These are phyloP conservation scores for Zygosaccharomyces siamensis DNA, from an alignment of 805 yeast species.

Conservation along the genomic window DNA sequence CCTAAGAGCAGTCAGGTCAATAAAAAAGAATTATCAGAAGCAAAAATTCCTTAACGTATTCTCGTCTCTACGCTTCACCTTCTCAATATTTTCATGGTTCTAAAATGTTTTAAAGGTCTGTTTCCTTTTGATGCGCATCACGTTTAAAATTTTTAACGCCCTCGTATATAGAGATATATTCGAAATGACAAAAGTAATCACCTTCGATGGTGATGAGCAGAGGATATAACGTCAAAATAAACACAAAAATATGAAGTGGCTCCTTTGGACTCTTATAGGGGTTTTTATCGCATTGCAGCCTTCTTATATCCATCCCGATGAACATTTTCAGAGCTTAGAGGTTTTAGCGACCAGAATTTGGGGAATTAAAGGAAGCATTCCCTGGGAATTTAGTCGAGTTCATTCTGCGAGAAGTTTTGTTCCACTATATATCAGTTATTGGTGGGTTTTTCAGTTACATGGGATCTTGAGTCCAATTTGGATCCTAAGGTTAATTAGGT, in stretches of 20 bases:
- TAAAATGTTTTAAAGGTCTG: neutral
- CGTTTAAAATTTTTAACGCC: slow-evolving; percentile 1
- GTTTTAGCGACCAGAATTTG: slow-evolving; percentile 39
- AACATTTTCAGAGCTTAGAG: slow-evolving; percentile 89
- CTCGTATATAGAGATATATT: neutral
- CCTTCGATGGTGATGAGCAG: neutral
- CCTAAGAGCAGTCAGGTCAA: slow-evolving; percentile 6
- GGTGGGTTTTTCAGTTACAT: slow-evolving; percentile 28
- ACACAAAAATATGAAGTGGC: neutral
- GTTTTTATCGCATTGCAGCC: slow-evolving; percentile 57
- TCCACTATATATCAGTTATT: slow-evolving; percentile 63
- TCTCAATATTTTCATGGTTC: neutral
- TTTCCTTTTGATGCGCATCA: slow-evolving; percentile 4
- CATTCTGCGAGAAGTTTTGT: slow-evolving; percentile 58
- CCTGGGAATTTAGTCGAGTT: slow-evolving; percentile 76
- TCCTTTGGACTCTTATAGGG: slow-evolving; percentile 13
- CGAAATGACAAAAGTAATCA: neutral
- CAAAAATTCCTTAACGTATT: neutral
- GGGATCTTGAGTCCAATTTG: slow-evolving; percentile 39
- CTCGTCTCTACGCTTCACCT: neutral
- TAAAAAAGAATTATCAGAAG: neutral
- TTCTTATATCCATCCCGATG: slow-evolving; percentile 96
- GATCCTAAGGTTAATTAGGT: slow-evolving; percentile 50
- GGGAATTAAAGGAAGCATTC: slow-evolving; percentile 35
- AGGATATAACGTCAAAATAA: too few relatives aligned